These are phyloP conservation scores for Aureobasidium mangrovei DNA, from an alignment of 2,329 filamentous ascomycete genomes.

Conservation along the genomic window DNA sequence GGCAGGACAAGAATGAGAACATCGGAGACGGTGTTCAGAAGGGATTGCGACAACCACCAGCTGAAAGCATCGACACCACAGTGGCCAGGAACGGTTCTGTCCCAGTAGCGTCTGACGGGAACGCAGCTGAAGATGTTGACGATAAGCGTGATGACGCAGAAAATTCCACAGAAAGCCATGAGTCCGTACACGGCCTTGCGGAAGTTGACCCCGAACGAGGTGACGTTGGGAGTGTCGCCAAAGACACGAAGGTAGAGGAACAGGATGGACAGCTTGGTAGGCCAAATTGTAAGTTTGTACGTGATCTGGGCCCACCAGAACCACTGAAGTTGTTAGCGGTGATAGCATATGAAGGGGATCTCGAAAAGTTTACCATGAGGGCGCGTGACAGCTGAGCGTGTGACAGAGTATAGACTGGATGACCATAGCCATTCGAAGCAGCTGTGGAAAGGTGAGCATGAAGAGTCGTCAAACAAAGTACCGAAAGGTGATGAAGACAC, in stretches of 20 bases:
- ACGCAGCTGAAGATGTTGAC: slow-evolving; percentile 29
- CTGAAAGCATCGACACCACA: slow-evolving; percentile 23
- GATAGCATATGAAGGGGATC: neutral
- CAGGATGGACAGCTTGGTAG: slow-evolving; percentile 11
- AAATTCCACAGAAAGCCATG: slow-evolving; percentile 22
- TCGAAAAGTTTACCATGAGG: neutral
- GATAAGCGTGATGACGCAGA: slow-evolving; percentile 24
- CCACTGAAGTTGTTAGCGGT: slow-evolving; percentile 3
- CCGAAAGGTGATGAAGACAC: neutral
- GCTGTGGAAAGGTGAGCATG: neutral
- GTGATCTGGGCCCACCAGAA: slow-evolving; percentile 11
- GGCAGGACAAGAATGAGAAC: slow-evolving; percentile 23
- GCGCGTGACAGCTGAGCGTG: neutral
- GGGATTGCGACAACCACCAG: slow-evolving; percentile 18
- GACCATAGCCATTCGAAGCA: slow-evolving; percentile 2
- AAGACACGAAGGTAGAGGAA: slow-evolving; percentile 20
- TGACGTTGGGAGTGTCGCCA: slow-evolving; percentile 42
- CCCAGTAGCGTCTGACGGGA: slow-evolving; percentile 26
- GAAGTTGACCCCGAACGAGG: slow-evolving; percentile 27
- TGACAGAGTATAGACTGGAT: neutral
- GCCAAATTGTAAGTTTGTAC: slow-evolving; percentile 13
- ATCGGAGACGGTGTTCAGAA: slow-evolving; percentile 23
- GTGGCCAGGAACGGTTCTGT: slow-evolving; percentile 22
- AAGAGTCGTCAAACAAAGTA: neutral
- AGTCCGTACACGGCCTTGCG: slow-evolving; percentile 21